These are phyloP conservation scores for Lactarius quietus DNA, from an alignment of 768 basidiomycete genomes.

Conservation along the genomic window DNA sequence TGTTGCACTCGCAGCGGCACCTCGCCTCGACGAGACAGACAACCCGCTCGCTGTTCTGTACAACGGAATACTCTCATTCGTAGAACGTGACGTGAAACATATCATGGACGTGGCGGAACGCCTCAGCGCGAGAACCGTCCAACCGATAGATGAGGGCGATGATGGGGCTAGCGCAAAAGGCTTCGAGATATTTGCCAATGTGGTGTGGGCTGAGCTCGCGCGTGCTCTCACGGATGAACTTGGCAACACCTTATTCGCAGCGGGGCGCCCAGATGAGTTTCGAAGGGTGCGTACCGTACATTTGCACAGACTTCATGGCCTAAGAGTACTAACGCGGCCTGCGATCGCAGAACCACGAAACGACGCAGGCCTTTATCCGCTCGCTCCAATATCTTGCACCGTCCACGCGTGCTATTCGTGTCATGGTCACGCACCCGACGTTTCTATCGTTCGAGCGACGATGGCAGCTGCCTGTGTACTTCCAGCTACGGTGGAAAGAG, in stretches of 20 bases:
- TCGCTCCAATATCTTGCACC: slow-evolving; percentile 83
- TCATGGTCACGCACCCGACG: slow-evolving; percentile 68
- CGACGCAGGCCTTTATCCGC: slow-evolving; percentile 76
- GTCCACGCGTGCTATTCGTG: slow-evolving; percentile 61
- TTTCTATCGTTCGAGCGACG: slow-evolving; percentile 73
- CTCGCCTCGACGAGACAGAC: slow-evolving; percentile 61
- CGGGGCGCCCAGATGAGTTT: slow-evolving; percentile 87
- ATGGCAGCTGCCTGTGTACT: slow-evolving; percentile 97
- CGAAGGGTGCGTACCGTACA: slow-evolving; percentile 54
- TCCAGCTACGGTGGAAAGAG: slow-evolving; percentile 97
- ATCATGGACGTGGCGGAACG: slow-evolving; percentile 78
- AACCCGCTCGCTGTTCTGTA: slow-evolving; percentile 74
- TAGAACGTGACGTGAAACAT: slow-evolving; percentile 58
- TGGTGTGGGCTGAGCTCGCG: slow-evolving; percentile 76
- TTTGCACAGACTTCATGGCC: neutral
- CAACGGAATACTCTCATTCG: slow-evolving; percentile 76
- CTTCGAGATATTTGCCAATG: slow-evolving; percentile 82
- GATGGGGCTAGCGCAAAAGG: slow-evolving; percentile 35
- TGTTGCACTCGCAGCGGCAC: slow-evolving; percentile 37
- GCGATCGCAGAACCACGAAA: slow-evolving; percentile 68
- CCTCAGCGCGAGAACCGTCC: slow-evolving; percentile 48
- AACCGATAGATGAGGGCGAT: slow-evolving; percentile 24
- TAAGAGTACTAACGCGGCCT: neutral
- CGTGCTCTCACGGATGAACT: slow-evolving; percentile 80
- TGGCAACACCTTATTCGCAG: slow-evolving; percentile 81